Conservation (phyloP, 768 basidiomycete species). For the Serpula lacrymans region DNA sequence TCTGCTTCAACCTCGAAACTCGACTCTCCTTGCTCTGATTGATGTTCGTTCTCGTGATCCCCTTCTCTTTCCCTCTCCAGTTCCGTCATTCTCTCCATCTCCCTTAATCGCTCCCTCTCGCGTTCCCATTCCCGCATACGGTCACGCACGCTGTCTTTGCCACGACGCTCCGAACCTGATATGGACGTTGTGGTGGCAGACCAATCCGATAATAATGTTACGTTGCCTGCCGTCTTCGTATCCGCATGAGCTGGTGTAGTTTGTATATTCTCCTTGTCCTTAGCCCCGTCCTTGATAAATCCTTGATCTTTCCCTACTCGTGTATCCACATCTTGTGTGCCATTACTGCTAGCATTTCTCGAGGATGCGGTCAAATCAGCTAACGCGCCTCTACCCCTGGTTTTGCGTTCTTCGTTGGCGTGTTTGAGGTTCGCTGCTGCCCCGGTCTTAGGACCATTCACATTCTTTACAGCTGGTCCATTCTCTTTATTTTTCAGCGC, state of each 20-base stretch:
- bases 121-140: constrained; percentile 76
- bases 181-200: constrained; percentile 3
- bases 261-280: constrained; percentile 6
- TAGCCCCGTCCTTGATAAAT: constrained; percentile 7
- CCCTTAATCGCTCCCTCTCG: constrained; percentile 64
- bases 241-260: constrained; percentile 14
- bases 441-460: constrained; percentile 4
- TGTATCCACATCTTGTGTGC: too few species aligned
- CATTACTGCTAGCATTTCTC: too few species aligned
- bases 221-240: constrained; percentile 6
- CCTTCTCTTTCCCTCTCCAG: constrained; percentile 43
- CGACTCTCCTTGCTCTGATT: constrained; percentile 5
- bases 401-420: constrained; percentile 13
- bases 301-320: too few species aligned
- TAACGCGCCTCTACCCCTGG: too few species aligned
- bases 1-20: constrained; percentile 1
- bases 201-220: constrained; percentile 5
- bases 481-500: constrained; percentile 2
- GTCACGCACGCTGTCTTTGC: constrained; percentile 42
- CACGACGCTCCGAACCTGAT: constrained; percentile 2
- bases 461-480: constrained; percentile 1
- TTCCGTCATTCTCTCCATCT: constrained; percentile 64
- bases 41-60: constrained; percentile 23
- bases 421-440: constrained; percentile 9
- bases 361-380: too few species aligned